phyloP scores from a whole-genome alignment of 495 filamentous ascomycete species.

The Articulospora tetracladia region DNA sequence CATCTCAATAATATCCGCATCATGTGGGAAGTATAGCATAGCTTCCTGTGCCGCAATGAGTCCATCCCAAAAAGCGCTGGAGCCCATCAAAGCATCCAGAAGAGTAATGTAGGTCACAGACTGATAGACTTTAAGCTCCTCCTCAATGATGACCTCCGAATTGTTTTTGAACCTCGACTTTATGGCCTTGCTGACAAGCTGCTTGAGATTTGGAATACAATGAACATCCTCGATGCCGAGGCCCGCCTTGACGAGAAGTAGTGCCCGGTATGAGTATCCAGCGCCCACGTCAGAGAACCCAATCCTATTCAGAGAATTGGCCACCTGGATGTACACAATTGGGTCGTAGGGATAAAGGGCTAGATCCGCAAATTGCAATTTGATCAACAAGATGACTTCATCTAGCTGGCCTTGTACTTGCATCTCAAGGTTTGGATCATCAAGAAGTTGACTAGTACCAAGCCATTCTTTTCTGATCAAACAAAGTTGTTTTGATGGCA shows the following conservation, averaged over 20 bases:
- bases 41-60: conserved; percentile 10
- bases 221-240: not conserved
- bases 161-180: not conserved
- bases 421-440: not conserved
- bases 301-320: not conserved
- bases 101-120: conserved; percentile 9
- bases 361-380: not conserved
- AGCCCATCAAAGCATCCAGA: conserved; percentile 5
- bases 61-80: conserved; percentile 19
- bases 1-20: conserved; percentile 4
- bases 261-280: not conserved
- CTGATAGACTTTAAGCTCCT: conserved; percentile 10
- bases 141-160: conserved; percentile 1
- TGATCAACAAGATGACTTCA: not conserved
- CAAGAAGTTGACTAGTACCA: not conserved
- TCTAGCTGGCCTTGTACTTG: not conserved
- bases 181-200: not conserved
- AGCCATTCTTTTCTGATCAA: not conserved
- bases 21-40: conserved; percentile 13
- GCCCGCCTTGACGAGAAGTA: not conserved
- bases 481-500: not conserved
- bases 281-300: not conserved
- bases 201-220: not conserved
- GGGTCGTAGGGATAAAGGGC: not conserved
- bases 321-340: not conserved